Evolutionary conservation across 345 rosid species (phyloP), one percentile per base, ranked within the genome.

Genomic region (Pugionium cornutum): DNA sequence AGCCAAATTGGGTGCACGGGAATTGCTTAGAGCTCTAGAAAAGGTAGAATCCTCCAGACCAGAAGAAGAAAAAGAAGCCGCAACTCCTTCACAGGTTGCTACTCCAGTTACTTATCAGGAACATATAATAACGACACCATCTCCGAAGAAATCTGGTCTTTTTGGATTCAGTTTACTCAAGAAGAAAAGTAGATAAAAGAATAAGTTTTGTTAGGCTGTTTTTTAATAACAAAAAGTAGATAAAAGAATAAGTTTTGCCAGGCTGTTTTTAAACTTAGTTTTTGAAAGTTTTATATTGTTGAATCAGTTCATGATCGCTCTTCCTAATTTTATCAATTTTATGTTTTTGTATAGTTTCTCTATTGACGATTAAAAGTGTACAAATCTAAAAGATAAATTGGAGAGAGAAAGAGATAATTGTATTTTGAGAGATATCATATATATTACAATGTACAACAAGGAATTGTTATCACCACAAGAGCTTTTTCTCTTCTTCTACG

Each of bases 11-110:
- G 43, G 66, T 7, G 98, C 98, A 34, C 44, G 76, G 3, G 97
- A 89, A 63, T 65, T 92, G 75, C 88, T 82, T 51, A 81, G 96
- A 78, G 77, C 86, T 39, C 78, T 92, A 25, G 78, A 74, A 66
- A 88, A 80, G 37, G 65, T 74, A 10, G 49, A 68, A 9, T 47
- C 18, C 10, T 65, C 6, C 25, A 32, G 47, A 66, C 68, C 73
- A 63, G 52, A 33, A 64, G 79, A 55, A 29, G 25, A 18, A 68
- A 54, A 83, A 77, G 57, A 77, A 79, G 65, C 43, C 32, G 6
- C 64, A 41, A 27, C 59, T 11, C 41, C 18, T 28, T 6, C 53
- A 57, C 34, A 64, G 70, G 70, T 49, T 72, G 65, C 40, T 36
- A 45, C 64, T 62, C 9, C 27, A 35, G 35, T 35, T 58, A 52